phyloP scores from a whole-genome alignment of 805 yeast species.

The Wickerhamiella slavikovae region DNA sequence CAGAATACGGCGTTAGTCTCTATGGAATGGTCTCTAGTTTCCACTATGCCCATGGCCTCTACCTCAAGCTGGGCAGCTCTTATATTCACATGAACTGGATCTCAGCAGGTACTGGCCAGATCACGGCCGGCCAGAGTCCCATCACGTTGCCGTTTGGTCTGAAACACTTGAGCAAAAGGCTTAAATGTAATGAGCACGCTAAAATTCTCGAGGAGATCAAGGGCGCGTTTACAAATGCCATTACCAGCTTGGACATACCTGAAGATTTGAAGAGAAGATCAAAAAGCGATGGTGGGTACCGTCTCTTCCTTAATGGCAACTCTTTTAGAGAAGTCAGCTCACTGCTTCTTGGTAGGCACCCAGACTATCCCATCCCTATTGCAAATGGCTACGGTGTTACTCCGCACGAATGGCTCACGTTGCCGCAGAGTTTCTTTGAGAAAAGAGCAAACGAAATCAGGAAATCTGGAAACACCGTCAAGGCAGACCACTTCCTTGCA shows the following conservation, averaged over 20 bases:
- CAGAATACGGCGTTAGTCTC: conserved; percentile 43
- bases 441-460: not conserved
- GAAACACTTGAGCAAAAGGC: conserved; percentile 38
- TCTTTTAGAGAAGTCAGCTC: conserved; percentile 56
- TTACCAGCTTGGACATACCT: conserved; percentile 33
- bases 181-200: conserved; percentile 26
- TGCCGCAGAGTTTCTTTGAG: not conserved
- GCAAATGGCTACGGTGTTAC: conserved; percentile 50
- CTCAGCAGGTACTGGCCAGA: conserved; percentile 31
- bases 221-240: conserved; percentile 28
- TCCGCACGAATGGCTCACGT: conserved; percentile 20
- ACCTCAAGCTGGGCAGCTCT: conserved; percentile 59
- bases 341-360: conserved; percentile 24
- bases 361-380: conserved; percentile 47
- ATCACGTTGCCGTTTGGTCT: conserved; percentile 48
- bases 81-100: conserved; percentile 55
- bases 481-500: conserved; percentile 2
- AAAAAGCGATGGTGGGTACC: conserved; percentile 34
- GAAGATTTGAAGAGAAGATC: conserved; percentile 29
- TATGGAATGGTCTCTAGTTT: conserved; percentile 60
- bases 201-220: conserved; percentile 30
- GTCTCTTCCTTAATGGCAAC: conserved; percentile 51
- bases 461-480: not conserved
- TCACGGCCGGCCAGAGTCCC: conserved; percentile 20
- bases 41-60: conserved; percentile 42